Base-by-base conservation (phyloP, 2,329 filamentous ascomycete species). In the Lachnellula subtilissima region DNA sequence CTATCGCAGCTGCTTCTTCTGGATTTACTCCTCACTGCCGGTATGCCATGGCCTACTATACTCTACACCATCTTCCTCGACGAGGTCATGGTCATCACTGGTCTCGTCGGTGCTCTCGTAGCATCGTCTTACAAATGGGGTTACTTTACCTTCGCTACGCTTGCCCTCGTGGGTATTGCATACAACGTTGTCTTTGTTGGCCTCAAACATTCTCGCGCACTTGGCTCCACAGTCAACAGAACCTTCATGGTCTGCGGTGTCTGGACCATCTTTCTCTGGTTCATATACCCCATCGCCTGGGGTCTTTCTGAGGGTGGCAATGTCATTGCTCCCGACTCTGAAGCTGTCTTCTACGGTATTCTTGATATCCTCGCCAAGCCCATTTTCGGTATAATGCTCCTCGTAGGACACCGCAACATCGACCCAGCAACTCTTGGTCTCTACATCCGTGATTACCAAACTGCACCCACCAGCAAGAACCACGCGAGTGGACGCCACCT, bases 301-400 rank as follows among this genome's bases (percentile, higher is more conserved):
- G 84, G 82, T 54, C 64, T 87, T 2, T 76, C 72, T 45, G 84
- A 87, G 69, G 84, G 83, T 35, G 84, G 83, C 11, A 87, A 87
- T 62, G 71, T 86, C 59, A 86, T 88, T 50, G 71, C 84, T 2
- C 80, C 83, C 0, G 85, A 89, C 65, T 82, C 80, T 0, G 86
- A 89, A 66, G 83, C 83, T 11, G 72, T 87, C 81, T 35, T 88
- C 67, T 89, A 89, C 65, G 84, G 85, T 43, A 72, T 88, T 3
- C 75, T 89, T 0, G 86, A 89, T 57, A 70, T 88, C 5, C 58
- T 87, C 3, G 78, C 85, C 6, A 88, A 88, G 72, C 82, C 83
- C 0, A 74, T 80, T 8, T 88, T 88, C 61, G 82, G 82, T 15
- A 73, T 75, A 12, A 66, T 87, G 0, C 75, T 89, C 1, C 72